Percentiles rank a stretch among this genome's conserved stretches.
These are phyloP conservation scores for Sparassis latifolia DNA, from an alignment of 1,284 basidiomycete species.

Conservation along the genomic window DNA sequence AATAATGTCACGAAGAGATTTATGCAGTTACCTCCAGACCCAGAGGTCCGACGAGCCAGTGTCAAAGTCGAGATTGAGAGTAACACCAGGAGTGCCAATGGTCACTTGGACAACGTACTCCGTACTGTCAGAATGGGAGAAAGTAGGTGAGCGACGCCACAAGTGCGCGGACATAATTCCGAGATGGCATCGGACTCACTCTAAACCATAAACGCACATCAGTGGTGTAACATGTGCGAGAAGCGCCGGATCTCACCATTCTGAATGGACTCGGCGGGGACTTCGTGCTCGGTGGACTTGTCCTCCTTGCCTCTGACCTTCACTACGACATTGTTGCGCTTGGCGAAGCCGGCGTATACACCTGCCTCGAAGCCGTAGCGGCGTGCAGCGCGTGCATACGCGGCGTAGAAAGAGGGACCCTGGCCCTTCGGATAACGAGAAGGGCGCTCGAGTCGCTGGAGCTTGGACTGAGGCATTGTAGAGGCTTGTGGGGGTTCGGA, in stretches of 20 bases:
- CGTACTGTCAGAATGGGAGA: constrained; percentile 12
- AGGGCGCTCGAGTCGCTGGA: constrained; percentile 22
- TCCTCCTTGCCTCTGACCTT: constrained; percentile 21
- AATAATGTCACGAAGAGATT: not conserved
- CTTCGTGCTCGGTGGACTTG: constrained; percentile 26
- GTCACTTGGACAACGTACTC: constrained; percentile 34
- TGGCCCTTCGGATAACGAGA: constrained; percentile 16
- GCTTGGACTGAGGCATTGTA: constrained; percentile 4
- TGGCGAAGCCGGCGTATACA: constrained; percentile 24
- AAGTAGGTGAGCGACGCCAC: not conserved
- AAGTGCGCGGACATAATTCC: not conserved
- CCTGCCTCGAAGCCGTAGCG: constrained; percentile 27
- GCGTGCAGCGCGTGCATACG: constrained; percentile 28
- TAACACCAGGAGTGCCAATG: constrained; percentile 32
- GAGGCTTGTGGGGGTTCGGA: not conserved
- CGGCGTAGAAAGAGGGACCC: constrained; percentile 25
- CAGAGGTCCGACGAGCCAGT: constrained; percentile 33
- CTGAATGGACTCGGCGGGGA: constrained; percentile 30
- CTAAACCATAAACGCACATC: constrained; percentile 3
- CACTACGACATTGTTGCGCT: constrained; percentile 24
- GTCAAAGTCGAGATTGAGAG: constrained; percentile 32
- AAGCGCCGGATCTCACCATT: constrained; percentile 19
- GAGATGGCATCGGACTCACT: constrained; percentile 9
- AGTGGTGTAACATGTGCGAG: not conserved
- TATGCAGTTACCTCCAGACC: constrained; percentile 24